Percentiles rank a stretch among this genome's conserved stretches.
phyloP scores from a whole-genome alignment of 176 grass and related monocot species.

The Hsuehochloa calcarea region DNA sequence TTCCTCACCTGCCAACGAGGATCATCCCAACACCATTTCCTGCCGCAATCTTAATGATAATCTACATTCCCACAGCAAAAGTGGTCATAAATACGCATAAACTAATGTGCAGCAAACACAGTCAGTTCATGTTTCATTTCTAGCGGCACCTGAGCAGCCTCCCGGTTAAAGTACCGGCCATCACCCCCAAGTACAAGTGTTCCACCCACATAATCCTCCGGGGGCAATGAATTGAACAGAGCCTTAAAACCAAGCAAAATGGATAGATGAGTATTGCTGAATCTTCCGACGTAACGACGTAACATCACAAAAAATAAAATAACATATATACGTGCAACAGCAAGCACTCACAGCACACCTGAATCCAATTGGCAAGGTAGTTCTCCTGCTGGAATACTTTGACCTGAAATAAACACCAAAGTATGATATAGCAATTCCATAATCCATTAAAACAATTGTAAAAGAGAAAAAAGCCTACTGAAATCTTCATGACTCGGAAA shows the following conservation, averaged over 20 bases:
- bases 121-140: not conserved
- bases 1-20: conserved; percentile 65
- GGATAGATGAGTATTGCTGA: conserved; percentile 18
- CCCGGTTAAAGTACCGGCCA: conserved; percentile 80
- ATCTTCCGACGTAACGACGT: not conserved
- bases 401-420: conserved; percentile 53
- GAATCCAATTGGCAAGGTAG: conserved; percentile 97
- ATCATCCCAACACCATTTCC: conserved; percentile 91
- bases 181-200: conserved; percentile 84
- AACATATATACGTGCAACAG: not conserved
- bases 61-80: conserved; percentile 39
- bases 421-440: not conserved
- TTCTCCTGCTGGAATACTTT: conserved; percentile 90
- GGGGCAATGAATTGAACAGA: conserved; percentile 79
- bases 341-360: conserved; percentile 43
- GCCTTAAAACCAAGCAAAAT: conserved; percentile 50
- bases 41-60: conserved; percentile 85
- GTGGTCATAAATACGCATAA: conserved; percentile 20
- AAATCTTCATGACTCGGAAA: not conserved
- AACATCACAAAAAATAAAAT: not conserved
- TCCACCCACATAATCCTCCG: conserved; percentile 69
- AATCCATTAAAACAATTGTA: not conserved
- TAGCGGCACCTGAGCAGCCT: conserved; percentile 65
- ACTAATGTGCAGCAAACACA: not conserved
- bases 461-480: not conserved